These are phyloP conservation scores for Gnaphalium uliginosum DNA, from an alignment of 129 eudicot species.

Conservation along the genomic window DNA sequence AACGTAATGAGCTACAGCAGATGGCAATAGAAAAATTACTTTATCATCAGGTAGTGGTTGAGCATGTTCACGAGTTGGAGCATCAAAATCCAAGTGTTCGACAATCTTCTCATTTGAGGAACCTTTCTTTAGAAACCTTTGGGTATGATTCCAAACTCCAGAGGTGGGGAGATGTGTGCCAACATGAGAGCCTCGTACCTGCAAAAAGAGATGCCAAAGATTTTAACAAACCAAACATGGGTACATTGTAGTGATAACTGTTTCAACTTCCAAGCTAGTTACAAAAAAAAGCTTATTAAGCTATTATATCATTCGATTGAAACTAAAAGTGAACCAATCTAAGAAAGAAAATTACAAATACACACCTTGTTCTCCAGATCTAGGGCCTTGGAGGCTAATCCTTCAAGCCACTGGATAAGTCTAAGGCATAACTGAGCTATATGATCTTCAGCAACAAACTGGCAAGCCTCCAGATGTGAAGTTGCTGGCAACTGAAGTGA, in stretches of 20 bases:
- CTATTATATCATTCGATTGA: not conserved
- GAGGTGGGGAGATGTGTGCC: conserved; percentile 95
- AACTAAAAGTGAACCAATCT: not conserved
- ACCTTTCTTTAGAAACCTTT: conserved; percentile 69
- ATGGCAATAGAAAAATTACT: conserved; percentile 39
- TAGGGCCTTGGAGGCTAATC: conserved; percentile 88
- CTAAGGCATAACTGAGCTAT: conserved; percentile 91
- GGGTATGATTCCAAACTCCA: conserved; percentile 96
- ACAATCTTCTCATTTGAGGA: conserved; percentile 56
- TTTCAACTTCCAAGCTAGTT: not conserved
- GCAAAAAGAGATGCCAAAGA: conserved; percentile 21
- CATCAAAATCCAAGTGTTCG: conserved; percentile 97
- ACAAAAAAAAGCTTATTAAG: not conserved
- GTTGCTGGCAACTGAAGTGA: conserved; percentile 74
- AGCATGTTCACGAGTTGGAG: conserved; percentile 93
- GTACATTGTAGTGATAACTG: not conserved
- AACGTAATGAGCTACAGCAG: not conserved
- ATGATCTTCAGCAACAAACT: conserved; percentile 72
- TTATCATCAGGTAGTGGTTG: conserved; percentile 86
- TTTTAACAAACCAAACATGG: not conserved
- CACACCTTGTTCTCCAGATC: conserved; percentile 88
- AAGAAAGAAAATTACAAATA: not conserved
- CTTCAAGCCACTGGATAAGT: conserved; percentile 97
- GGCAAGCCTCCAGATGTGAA: conserved; percentile 94
- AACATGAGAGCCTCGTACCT: conserved; percentile 96